A percentile compares a stretch with the other conserved stretches of the same genome.
phyloP scores from a whole-genome alignment of 2,329 filamentous ascomycete genomes.

The Juglanconis sp. region DNA sequence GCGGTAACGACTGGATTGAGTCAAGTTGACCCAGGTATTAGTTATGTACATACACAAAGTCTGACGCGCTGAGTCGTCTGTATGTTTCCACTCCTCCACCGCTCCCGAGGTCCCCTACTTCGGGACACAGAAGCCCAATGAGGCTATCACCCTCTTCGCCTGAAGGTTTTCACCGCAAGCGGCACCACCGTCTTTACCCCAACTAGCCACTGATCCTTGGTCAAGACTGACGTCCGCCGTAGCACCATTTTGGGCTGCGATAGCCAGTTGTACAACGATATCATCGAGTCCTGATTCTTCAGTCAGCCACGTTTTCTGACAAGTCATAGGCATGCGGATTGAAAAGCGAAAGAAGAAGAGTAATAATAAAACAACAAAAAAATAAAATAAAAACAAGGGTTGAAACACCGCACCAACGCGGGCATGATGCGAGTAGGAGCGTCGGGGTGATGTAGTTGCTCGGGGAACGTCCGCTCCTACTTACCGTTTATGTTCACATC shows the following conservation, averaged over 20 bases:
- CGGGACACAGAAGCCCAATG: background rate
- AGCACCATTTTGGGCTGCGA: background rate
- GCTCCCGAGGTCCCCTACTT: background rate
- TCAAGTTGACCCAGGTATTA: background rate
- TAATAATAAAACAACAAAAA: background rate
- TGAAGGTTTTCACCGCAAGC: background rate
- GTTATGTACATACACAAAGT: background rate
- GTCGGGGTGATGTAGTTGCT: background rate
- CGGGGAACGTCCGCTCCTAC: background rate
- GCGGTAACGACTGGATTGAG: too few relatives aligned
- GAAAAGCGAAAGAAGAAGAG: too few relatives aligned
- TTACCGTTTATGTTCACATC: background rate
- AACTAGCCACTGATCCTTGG: background rate
- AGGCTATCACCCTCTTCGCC: background rate
- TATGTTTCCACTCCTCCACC: background rate
- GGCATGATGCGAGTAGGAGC: too few relatives aligned
- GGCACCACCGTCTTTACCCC: background rate
- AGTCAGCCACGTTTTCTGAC: background rate
- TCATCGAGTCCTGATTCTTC: background rate
- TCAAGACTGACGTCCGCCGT: background rate
- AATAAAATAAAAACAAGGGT: too few relatives aligned
- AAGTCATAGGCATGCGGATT: too few relatives aligned
- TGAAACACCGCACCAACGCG: too few relatives aligned
- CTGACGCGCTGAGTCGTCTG: background rate
- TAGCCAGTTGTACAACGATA: background rate